Conservation (phyloP, 2,329 filamentous ascomycete genomes). For the Fusarium zealandicum region DNA sequence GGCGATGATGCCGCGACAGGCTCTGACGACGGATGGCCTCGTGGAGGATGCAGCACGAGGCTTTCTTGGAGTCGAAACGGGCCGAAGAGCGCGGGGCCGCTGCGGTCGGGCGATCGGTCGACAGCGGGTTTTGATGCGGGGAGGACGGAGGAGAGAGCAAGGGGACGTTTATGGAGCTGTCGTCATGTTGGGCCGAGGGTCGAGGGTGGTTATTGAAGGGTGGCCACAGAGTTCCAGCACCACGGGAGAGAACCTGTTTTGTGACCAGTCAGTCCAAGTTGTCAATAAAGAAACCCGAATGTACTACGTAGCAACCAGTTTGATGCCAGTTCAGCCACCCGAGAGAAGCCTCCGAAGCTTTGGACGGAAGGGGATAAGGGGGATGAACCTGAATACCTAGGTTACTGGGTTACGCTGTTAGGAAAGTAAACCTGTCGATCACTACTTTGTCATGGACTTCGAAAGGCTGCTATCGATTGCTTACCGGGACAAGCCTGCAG, state of each 20-base stretch:
- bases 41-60: constrained; percentile 7
- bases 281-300: too few species aligned
- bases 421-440: constrained; percentile 29
- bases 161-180: constrained; percentile 14
- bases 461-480: not conserved
- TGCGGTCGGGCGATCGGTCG: constrained; percentile 27
- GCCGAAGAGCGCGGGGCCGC: constrained; percentile 35
- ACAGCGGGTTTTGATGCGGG: constrained; percentile 27
- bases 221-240: not conserved
- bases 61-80: constrained; percentile 23
- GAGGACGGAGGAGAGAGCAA: constrained; percentile 17
- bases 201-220: not conserved
- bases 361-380: not conserved
- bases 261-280: too few species aligned
- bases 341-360: not conserved
- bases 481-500: not conserved
- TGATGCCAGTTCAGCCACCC: too few species aligned
- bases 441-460: constrained; percentile 1
- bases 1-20: constrained; percentile 6
- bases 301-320: too few species aligned
- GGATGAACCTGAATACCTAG: constrained; percentile 4
- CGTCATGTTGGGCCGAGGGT: constrained; percentile 12
- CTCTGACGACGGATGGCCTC: not conserved
- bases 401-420: constrained; percentile 1
- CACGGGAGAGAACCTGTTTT: not conserved